Conservation (phyloP, 2,329 filamentous ascomycete species). For the Lasiodiplodia hormozganensis region DNA sequence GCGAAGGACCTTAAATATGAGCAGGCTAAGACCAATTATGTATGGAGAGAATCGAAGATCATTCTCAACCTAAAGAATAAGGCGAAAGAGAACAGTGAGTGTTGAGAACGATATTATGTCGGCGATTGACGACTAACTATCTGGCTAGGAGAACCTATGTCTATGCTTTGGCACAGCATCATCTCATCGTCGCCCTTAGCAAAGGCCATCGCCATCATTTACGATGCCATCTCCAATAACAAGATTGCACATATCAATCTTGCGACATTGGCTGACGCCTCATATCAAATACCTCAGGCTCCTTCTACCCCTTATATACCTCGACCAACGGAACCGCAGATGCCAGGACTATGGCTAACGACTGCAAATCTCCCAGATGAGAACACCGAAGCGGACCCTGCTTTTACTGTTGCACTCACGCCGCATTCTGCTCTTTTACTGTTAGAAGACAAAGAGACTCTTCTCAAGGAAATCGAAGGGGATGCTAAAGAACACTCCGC, state of each 20-base stretch:
- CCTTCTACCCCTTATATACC: constrained; percentile 77
- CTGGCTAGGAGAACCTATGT: constrained; percentile 62
- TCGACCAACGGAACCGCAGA: constrained; percentile 69
- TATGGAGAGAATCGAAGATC: constrained; percentile 87
- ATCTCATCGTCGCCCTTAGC: constrained; percentile 78
- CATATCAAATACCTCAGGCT: constrained; percentile 67
- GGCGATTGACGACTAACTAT: background rate
- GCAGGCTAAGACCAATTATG: constrained; percentile 87
- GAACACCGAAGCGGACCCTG: constrained; percentile 69
- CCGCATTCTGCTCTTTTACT: constrained; percentile 88
- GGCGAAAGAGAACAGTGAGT: constrained; percentile 68
- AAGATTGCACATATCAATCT: constrained; percentile 86
- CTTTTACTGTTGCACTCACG: constrained; percentile 60
- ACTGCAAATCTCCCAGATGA: constrained; percentile 76
- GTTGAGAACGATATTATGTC: too few species aligned
- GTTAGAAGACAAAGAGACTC: constrained; percentile 80
- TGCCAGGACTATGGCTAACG: constrained; percentile 83
- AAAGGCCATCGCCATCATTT: constrained; percentile 81
- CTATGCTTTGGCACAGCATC: constrained; percentile 72
- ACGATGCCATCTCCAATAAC: constrained; percentile 79
- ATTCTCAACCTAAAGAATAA: constrained; percentile 84
- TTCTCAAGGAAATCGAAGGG: constrained; percentile 72
- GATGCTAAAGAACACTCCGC: constrained; percentile 78
- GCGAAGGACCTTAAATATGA: constrained; percentile 93
- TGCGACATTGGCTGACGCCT: constrained; percentile 66